Percentiles rank a stretch among this genome's conserved stretches.
These are phyloP conservation scores for Bocquillonia castaneifolia DNA, from an alignment of 441 rosid species.

Conservation along the genomic window DNA sequence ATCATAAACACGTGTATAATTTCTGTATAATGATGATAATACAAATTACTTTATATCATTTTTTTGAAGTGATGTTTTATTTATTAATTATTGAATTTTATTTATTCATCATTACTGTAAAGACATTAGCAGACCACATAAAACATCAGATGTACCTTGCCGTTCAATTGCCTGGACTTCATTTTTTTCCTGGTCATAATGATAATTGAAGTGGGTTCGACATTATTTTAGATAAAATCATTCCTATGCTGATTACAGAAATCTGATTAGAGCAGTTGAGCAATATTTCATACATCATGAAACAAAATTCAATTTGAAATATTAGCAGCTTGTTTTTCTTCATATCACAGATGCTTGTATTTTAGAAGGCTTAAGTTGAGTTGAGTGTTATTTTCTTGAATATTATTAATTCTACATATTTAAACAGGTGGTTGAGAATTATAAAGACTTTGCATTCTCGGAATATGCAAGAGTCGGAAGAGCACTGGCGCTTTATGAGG, in stretches of 20 bases:
- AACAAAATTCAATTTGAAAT: not conserved
- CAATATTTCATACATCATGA: not conserved
- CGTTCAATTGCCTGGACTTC: too few relatives aligned
- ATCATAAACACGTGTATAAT: not conserved
- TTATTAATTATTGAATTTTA: too few relatives aligned
- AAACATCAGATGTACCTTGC: too few relatives aligned
- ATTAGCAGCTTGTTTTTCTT: not conserved
- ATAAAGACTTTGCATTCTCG: constrained; percentile 52
- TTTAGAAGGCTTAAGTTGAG: not conserved
- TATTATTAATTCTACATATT: not conserved
- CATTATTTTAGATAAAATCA: not conserved
- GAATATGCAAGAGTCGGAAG: constrained; percentile 57
- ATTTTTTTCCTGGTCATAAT: too few relatives aligned
- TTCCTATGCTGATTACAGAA: not conserved
- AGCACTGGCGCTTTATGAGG: constrained; percentile 50
- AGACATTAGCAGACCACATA: too few relatives aligned
- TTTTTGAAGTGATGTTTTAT: not conserved
- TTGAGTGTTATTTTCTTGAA: not conserved
- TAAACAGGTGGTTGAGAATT: constrained; percentile 44
- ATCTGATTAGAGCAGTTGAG: not conserved
- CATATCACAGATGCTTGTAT: not conserved
- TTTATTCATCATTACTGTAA: not conserved
- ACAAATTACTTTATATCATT: not conserved
- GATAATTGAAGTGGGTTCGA: not conserved
- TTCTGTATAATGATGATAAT: not conserved